Evolutionary conservation across 2,329 filamentous ascomycete genomes (phyloP).

Genomic region (Shiraia bambusicola): DNA sequence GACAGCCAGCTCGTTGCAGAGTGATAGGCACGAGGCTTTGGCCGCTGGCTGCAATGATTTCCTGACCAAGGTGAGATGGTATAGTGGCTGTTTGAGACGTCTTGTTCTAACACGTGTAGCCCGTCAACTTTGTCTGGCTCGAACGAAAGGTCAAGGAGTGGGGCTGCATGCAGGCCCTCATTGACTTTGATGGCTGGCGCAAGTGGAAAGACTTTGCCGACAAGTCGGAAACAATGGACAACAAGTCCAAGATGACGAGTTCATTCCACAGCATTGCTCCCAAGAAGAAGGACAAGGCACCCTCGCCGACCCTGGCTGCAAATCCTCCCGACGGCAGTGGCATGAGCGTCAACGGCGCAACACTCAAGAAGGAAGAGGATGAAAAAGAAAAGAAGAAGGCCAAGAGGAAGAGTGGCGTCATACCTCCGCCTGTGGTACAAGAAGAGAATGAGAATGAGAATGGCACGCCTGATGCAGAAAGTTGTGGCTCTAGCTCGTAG

Average conservation of each 20-base stretch:
- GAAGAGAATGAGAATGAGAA: constrained; percentile 31
- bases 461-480: constrained; percentile 24
- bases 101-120: constrained; percentile 55
- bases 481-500: constrained; percentile 12
- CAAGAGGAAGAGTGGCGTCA: constrained; percentile 37
- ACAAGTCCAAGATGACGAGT: constrained; percentile 37
- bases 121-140: constrained; percentile 96
- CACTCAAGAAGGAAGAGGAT: constrained; percentile 22
- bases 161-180: constrained; percentile 99
- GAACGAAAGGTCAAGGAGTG: constrained; percentile 98
- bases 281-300: constrained; percentile 19
- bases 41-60: constrained; percentile 98
- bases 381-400: constrained; percentile 36
- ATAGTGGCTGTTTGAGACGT: neutral
- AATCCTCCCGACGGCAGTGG: constrained; percentile 13
- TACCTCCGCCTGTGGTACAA: constrained; percentile 25
- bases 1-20: constrained; percentile 91
- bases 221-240: constrained; percentile 38
- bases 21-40: constrained; percentile 90
- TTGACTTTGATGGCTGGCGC: constrained; percentile 97
- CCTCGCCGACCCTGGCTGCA: constrained; percentile 18
- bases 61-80: constrained; percentile 76
- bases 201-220: constrained; percentile 84
- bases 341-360: constrained; percentile 19
- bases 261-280: constrained; percentile 37